Base-by-base conservation (phyloP, 2,329 filamentous ascomycete species). In the Xylariaceae sp. region DNA sequence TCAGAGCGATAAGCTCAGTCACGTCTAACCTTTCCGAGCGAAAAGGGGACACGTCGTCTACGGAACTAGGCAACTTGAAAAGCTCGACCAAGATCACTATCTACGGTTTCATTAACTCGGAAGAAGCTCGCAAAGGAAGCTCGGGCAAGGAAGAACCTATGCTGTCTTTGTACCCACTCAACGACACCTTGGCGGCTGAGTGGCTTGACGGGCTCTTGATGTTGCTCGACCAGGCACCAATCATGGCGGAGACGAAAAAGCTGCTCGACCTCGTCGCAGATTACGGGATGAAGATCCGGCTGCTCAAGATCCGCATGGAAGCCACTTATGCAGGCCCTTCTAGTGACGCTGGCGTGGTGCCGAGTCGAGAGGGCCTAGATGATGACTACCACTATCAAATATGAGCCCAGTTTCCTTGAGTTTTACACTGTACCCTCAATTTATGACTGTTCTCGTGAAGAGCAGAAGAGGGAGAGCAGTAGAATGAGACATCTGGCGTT, bases 181-280 rank as follows among this genome's bases (percentile, higher is more conserved):
- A 84, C 55, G 87, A 94, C 68, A 89, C 84, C 60, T 75, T 94
- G 47, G 94, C 94, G 7, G 95, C 91, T 0, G 94, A 99, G 72
- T 99, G 94, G 94, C 79, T 99, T 4, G 94, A 99, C 69, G 94
- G 94, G 1, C 74, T 99, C 60, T 79, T 97, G 54, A 95, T 99
- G 91, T 78, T 99, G 52, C 79, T 99, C 29, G 91, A 95, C 67
- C 94, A 99, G 72, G 84, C 91, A 56, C 94, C 94, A 26, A 96
- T 99, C 68, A 99, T 94, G n/a, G 84, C 91, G 2, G 92, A 97
- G 73, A 97, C 94, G 37, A 92, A 87, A 68, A 95, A 94, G 71
- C 75, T 97, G 58, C 86, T 96, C 51, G 84, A 86, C 53, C 75
- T 96, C 64, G 88, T 97, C 56, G 85, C 85, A 66, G 88, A 95